These are phyloP conservation scores for Artemisia tridentata DNA, from an alignment of 129 eudicot genomes.

Conservation along the genomic window DNA sequence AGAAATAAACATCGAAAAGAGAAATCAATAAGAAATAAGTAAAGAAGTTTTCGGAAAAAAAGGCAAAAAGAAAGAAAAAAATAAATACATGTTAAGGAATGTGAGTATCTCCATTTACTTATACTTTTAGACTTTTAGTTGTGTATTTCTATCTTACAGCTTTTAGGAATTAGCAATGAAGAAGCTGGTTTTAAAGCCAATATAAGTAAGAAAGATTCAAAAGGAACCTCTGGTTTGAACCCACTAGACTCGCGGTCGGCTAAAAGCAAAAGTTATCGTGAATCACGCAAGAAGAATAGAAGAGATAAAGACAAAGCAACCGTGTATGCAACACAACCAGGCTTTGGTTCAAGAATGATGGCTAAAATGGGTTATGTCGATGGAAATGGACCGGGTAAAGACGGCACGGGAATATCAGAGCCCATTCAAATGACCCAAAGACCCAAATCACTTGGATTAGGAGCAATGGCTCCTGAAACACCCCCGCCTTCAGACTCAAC, in stretches of 20 bases:
- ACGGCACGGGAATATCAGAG: conserved; percentile 66
- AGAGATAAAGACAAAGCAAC: conserved; percentile 40
- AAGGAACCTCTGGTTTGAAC: conserved; percentile 31
- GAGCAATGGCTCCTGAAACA: conserved; percentile 60
- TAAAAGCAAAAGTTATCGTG: conserved; percentile 30
- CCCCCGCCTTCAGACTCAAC: conserved; percentile 19
- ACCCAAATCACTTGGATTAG: conserved; percentile 86
- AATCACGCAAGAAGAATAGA: conserved; percentile 37
- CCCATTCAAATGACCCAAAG: conserved; percentile 77
- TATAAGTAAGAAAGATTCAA: conserved; percentile 38
- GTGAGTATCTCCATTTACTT: neutral
- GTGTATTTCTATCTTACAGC: conserved; percentile 43
- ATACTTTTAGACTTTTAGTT: neutral
- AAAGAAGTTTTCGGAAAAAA: no score
- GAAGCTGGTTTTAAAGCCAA: conserved; percentile 51
- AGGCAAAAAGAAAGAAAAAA: no score
- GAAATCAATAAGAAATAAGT: no score
- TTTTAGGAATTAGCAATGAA: conserved; percentile 57
- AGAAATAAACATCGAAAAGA: no score
- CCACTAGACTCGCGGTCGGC: conserved; percentile 30
- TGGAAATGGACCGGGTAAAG: conserved; percentile 79
- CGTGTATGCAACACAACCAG: conserved; percentile 73
- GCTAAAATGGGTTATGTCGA: conserved; percentile 91
- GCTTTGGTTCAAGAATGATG: conserved; percentile 93
- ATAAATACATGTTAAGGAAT: no score